Conservation (phyloP, 1,139 yeast genomes). For the Zygoascus meyerae region DNA sequence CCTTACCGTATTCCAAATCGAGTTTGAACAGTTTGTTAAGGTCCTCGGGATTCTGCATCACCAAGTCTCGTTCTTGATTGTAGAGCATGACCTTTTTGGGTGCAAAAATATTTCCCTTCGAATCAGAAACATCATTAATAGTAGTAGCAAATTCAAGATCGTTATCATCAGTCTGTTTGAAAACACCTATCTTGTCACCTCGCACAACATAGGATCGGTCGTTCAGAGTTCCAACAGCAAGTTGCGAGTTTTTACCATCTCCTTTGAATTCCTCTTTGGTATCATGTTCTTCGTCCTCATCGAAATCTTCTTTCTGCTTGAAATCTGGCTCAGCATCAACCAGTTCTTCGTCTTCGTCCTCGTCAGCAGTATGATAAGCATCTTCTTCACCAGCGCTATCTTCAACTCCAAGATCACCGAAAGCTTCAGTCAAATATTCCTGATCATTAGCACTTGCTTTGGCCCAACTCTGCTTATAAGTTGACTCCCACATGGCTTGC, state of each 20-base stretch:
- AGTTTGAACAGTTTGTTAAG: slow-evolving; percentile 51
- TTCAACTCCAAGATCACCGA: slow-evolving; percentile 36
- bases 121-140: slow-evolving; percentile 52
- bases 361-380: slow-evolving; percentile 20
- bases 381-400: slow-evolving; percentile 35
- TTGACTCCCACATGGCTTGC: slow-evolving; percentile 55
- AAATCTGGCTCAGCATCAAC: slow-evolving; percentile 25
- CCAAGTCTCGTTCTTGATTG: slow-evolving; percentile 60
- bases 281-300: slow-evolving; percentile 32
- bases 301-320: slow-evolving; percentile 26
- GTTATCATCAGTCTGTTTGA: slow-evolving; percentile 51
- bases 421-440: slow-evolving; percentile 46
- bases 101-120: slow-evolving; percentile 48
- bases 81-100: slow-evolving; percentile 73
- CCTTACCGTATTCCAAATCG: slow-evolving; percentile 74
- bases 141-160: slow-evolving; percentile 60
- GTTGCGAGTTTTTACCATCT: slow-evolving; percentile 48
- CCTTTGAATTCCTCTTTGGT: slow-evolving; percentile 32
- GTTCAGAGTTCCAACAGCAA: slow-evolving; percentile 64
- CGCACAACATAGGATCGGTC: slow-evolving; percentile 74
- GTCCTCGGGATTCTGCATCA: slow-evolving; percentile 51
- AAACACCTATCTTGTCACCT: slow-evolving; percentile 76
- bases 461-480: slow-evolving; percentile 49
- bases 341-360: slow-evolving; percentile 33
- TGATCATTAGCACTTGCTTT: slow-evolving; percentile 40